Evolutionary conservation across 495 filamentous ascomycete genomes (phyloP), one percentile per base, ranked within the genome.

Genomic region (Aspergillus carlsbadensis): DNA sequence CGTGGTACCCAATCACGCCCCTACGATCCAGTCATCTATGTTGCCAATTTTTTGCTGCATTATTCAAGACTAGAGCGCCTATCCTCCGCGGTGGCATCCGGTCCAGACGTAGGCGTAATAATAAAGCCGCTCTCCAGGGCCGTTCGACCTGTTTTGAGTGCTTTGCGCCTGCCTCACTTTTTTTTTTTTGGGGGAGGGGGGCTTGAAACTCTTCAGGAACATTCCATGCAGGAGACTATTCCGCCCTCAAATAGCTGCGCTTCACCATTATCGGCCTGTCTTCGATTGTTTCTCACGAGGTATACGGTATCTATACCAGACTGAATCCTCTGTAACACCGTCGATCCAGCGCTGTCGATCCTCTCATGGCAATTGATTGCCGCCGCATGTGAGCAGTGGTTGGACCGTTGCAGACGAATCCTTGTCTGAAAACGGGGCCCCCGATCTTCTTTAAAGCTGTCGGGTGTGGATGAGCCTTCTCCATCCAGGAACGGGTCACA

Each of bases 1-100:
- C 4, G 45, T 29, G 35, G 36, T 50, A 43, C 36, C 57, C 57
- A 59, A 59, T 54, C 51, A 59, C 17, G 22, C 22, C n/a, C 17
- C 22, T 11, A 21, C 10, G 26, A 24, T 22, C 34, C 41, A 54
- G 57, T 50, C 57, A 55, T 60, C 49, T 34, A 51, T 55, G 41
- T 55, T 50, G 50, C 55, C 60, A 31, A 56, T 50, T 22, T 39
- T 22, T 43, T 7, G 11, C 31, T 44, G 26, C 35, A 18, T 52
- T 53, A 45, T 45, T 21, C 26, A 24, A 21, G n/a, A 45, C 26
- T 15, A 36, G 20, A 36, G 14, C 15, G 13, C n/a, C 13, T 20
- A 29, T 33, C 34, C 15, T 46, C n/a, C n/a, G 45, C 10, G 22
- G 18, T 55, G 52, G 40, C 52, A 37, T 50, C 46, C 35, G 11